Evolutionary conservation across 2,329 filamentous ascomycete genomes (phyloP), one percentile per base, ranked within the genome.

Genomic region (Ceratocystis destructans): DNA sequence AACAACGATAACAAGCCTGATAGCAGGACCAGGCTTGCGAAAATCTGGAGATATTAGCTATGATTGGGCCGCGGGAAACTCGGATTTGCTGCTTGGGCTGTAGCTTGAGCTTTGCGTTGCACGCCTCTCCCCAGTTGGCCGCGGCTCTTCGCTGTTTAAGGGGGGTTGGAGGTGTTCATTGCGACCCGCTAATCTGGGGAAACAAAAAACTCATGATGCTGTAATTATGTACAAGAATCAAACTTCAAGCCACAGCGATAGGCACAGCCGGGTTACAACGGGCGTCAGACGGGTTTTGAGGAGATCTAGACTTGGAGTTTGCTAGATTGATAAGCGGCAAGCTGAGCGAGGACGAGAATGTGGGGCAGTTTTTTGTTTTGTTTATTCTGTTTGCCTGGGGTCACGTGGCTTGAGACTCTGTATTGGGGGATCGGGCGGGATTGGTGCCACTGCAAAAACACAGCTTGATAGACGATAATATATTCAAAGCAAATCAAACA

Each of bases 1-100:
- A 3, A 41, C 37, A 41, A 41, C 15, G 48, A 53, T 53, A 53
- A 25, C 48, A 25, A 25, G 46, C 46, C 37, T 10, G 46, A 48
- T 48, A 48, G 46, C 46, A 48, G 46, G 46, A 48, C 46, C 48
- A 53, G 22, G 48, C 48, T 53, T 53, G 48, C 22, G 48, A 53
- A 53, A 53, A 53, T 15, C 48, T 53, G 48, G 48, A 53, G 48
- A 53, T 53, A 15, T 10, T 53, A 15, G 48, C 22, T 53, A 2
- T 53, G 48, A 53, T 53, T 53, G 48, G 48, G 48, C 48, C 48
- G 48, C 48, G 48, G 48, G 48, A 8, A 53, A 53, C 48, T 53
- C 5, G 48, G 22, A 28, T 53, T 20, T 53, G 48, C 22, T 53
- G 48, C 22, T 53, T 53, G 48, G 48, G 48, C 48, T 53, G 12